A percentile compares a stretch with the other conserved stretches of the same genome.
phyloP scores from a whole-genome alignment of 2,329 filamentous ascomycete species.

The Hypoxylon rubiginosum region DNA sequence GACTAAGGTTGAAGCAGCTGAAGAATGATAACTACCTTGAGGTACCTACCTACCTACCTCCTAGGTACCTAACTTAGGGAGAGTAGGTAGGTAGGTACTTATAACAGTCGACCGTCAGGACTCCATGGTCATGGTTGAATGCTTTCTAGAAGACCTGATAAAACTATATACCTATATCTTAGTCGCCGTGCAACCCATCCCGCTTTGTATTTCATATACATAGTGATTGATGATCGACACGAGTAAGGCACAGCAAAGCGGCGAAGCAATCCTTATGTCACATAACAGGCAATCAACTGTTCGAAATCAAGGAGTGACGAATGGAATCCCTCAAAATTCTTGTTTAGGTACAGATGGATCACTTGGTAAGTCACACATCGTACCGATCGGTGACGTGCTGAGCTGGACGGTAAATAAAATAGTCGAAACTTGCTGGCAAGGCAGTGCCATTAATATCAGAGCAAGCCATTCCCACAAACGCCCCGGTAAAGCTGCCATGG shows the following conservation, averaged over 20 bases:
- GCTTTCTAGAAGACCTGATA: too few species aligned
- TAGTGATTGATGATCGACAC: conserved; percentile 2
- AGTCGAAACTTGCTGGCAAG: conserved; percentile 63
- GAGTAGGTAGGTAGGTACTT: too few species aligned
- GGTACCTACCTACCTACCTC: too few species aligned
- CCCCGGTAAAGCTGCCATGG: conserved; percentile 74
- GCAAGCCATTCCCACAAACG: conserved; percentile 69
- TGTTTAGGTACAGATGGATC: not conserved
- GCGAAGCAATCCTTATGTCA: not conserved
- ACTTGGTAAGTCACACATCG: conserved; percentile 51
- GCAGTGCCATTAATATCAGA: conserved; percentile 68
- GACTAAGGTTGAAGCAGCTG: too few species aligned
- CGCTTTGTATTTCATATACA: conserved; percentile 21
- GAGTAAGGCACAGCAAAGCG: not conserved
- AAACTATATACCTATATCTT: too few species aligned
- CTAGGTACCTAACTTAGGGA: too few species aligned
- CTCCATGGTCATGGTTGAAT: too few species aligned
- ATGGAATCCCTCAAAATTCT: not conserved
- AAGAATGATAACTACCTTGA: too few species aligned
- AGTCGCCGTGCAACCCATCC: not conserved
- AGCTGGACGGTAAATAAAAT: conserved; percentile 65
- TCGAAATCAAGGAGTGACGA: too few species aligned
- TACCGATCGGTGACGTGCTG: conserved; percentile 64
- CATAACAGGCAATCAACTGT: not conserved
- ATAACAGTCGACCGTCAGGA: too few species aligned